Evolutionary conservation across 495 filamentous ascomycete species (phyloP).

Genomic region (Thozetella sp.): DNA sequence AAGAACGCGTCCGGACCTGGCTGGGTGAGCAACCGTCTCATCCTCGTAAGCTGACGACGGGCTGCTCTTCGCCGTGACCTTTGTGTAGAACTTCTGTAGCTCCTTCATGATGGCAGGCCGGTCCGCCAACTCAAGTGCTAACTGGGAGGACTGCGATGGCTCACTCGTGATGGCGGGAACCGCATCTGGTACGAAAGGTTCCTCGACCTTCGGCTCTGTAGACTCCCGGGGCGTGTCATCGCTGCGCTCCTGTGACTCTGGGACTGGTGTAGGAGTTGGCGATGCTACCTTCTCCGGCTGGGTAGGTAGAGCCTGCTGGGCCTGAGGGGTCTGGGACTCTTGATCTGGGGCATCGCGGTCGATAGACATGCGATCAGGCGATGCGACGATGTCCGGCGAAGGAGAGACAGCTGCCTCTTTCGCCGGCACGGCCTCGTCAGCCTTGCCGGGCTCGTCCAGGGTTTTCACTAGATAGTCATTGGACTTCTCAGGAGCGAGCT

Average conservation of each 20-base stretch:
- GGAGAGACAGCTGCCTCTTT: neutral
- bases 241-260: no score
- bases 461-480: no score
- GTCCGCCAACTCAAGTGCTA: neutral
- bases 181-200: no score
- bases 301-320: neutral
- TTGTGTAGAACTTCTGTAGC: neutral
- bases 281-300: neutral
- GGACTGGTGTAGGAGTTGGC: neutral
- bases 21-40: neutral
- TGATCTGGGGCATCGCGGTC: neutral
- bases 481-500: no score
- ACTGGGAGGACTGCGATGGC: neutral
- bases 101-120: neutral
- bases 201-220: no score
- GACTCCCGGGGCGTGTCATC: neutral
- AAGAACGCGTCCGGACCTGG: neutral
- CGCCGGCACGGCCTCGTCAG: neutral
- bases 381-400: neutral
- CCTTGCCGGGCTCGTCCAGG: no score
- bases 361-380: neutral
- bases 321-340: neutral
- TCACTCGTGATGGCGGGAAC: neutral
- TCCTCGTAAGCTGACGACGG: conserved; percentile 1
- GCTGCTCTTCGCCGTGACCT: neutral